Percentiles rank a stretch among this genome's conserved stretches.
Conservation (phyloP, 1,284 basidiomycete genomes). For the Sporisorium iseilematis-ciliati region DNA sequence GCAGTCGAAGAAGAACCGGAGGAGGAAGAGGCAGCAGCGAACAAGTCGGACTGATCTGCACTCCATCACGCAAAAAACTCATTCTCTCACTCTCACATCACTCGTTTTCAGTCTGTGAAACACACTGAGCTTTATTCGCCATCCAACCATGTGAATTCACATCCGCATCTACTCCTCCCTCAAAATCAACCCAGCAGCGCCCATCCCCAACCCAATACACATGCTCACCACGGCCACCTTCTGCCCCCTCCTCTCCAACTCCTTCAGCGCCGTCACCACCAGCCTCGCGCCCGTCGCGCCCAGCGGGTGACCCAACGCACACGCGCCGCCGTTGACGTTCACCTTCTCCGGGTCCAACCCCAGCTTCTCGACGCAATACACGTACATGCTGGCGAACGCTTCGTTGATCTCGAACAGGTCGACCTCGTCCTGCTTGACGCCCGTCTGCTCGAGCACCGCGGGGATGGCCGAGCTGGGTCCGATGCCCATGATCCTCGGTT, state of each 20-base stretch:
- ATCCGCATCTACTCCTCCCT: constrained; percentile 71
- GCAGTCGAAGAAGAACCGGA: constrained; percentile 52
- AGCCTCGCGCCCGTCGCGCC: constrained; percentile 88
- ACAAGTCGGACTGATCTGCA: constrained; percentile 2
- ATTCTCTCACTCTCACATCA: background rate
- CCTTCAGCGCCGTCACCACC: constrained; percentile 86
- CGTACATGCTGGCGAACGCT: constrained; percentile 62
- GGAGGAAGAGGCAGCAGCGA: constrained; percentile 17
- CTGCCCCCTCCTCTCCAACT: constrained; percentile 80
- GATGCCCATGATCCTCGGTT: constrained; percentile 86
- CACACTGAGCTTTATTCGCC: background rate
- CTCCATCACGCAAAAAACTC: background rate
- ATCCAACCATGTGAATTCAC: background rate
- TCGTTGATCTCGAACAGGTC: constrained; percentile 92
- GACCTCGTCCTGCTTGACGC: constrained; percentile 79
- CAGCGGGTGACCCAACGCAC: constrained; percentile 88
- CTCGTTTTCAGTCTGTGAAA: background rate
- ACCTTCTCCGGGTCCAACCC: constrained; percentile 76
- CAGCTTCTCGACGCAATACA: constrained; percentile 81
- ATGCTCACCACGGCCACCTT: constrained; percentile 88
- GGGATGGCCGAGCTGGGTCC: constrained; percentile 57
- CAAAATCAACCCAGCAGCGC: constrained; percentile 81
- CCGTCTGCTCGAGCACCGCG: constrained; percentile 75
- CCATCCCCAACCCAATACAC: constrained; percentile 83
- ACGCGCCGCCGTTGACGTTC: constrained; percentile 88